Conservation (phyloP, 805 yeast species). For the Cyberlindnera sargentensis region DNA sequence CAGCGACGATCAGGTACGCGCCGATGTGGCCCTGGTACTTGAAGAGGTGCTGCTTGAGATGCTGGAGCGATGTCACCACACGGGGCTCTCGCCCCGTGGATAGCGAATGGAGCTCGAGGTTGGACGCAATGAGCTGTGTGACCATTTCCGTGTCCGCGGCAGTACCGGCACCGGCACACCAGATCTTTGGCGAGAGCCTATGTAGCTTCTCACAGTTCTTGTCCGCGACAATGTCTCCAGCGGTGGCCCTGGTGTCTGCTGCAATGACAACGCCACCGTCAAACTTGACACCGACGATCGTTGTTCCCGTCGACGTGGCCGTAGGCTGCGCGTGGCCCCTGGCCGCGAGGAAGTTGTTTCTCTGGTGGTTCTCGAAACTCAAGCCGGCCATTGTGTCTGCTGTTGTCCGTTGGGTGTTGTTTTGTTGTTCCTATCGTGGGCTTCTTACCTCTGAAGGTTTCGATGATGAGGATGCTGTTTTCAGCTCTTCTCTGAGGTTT, state of each 20-base stretch:
- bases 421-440: too few relatives aligned
- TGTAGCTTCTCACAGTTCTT: slow-evolving; percentile 96
- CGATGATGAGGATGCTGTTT: too few relatives aligned
- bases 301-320: slow-evolving; percentile 98
- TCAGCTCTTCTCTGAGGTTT: too few relatives aligned
- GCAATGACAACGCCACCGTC: slow-evolving; percentile 95
- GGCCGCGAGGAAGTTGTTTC: slow-evolving; percentile 69
- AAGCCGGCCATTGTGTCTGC: slow-evolving; percentile 67
- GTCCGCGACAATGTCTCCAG: slow-evolving; percentile 95
- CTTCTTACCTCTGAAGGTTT: too few relatives aligned
- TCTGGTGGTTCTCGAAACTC: slow-evolving; percentile 87
- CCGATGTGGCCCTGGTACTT: slow-evolving; percentile 97
- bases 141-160: slow-evolving; percentile 99
- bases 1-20: slow-evolving; percentile 97
- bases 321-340: slow-evolving; percentile 73
- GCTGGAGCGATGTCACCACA: slow-evolving; percentile 86
- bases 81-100: slow-evolving; percentile 83
- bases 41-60: slow-evolving; percentile 92
- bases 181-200: slow-evolving; percentile 79
- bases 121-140: slow-evolving; percentile 85
- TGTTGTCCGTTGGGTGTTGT: too few relatives aligned
- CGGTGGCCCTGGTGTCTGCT: slow-evolving; percentile 97
- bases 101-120: slow-evolving; percentile 83
- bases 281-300: slow-evolving; percentile 94
- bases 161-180: slow-evolving; percentile 99